Evolutionary conservation across 257 asterid genomes (phyloP).

Genomic region (Ligustrum vulgare): DNA sequence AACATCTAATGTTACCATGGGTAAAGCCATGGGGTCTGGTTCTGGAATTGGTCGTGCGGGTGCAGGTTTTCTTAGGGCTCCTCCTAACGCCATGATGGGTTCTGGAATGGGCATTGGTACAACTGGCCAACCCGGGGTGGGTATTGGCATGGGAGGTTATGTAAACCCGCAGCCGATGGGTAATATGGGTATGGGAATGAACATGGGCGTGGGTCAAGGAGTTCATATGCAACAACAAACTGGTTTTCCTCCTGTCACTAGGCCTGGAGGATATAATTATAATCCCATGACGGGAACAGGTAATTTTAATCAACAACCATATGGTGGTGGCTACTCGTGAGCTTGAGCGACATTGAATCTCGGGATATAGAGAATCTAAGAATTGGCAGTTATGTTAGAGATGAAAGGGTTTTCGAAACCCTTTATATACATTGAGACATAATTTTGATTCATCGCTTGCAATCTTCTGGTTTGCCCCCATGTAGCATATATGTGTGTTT

Average conservation of each 20-base stretch:
- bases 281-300: conserved; percentile 69
- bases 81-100: conserved; percentile 59
- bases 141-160: conserved; percentile 35
- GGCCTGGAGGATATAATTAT: conserved; percentile 53
- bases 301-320: conserved; percentile 65
- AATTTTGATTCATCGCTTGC: background rate
- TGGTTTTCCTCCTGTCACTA: conserved; percentile 62
- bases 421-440: conserved; percentile 23
- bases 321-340: conserved; percentile 80
- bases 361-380: conserved; percentile 11
- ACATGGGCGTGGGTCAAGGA: conserved; percentile 41
- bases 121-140: conserved; percentile 35
- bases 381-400: conserved; percentile 23
- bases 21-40: conserved; percentile 98
- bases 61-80: conserved; percentile 50
- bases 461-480: conserved; percentile 1
- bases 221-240: conserved; percentile 60
- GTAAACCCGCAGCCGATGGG: conserved; percentile 32
- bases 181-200: conserved; percentile 13
- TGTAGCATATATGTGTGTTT: conserved; percentile 39
- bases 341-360: background rate
- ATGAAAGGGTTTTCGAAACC: conserved; percentile 23
- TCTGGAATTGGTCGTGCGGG: conserved; percentile 92
- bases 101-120: conserved; percentile 46
- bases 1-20: conserved; percentile 79